A percentile compares a stretch with the other conserved stretches of the same genome.
Evolutionary conservation across 768 basidiomycete genomes (phyloP).

Genomic region (Leccinum disarticulatum): DNA sequence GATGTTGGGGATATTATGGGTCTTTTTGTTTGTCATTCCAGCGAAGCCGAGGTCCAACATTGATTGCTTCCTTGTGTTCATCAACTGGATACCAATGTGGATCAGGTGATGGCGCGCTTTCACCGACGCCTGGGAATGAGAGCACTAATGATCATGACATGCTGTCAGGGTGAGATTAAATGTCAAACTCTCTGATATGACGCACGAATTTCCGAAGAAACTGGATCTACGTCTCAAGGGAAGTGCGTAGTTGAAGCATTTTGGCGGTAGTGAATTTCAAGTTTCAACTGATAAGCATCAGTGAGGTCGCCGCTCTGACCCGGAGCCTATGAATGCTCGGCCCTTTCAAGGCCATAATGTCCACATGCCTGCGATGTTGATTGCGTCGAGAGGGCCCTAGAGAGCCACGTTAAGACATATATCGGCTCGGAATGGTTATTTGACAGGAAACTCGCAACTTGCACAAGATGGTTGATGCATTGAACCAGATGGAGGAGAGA

Average conservation of each 20-base stretch:
- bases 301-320: conserved; percentile 52
- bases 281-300: conserved; percentile 53
- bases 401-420: conserved; percentile 65
- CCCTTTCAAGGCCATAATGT: background rate
- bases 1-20: conserved; percentile 9
- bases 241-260: conserved; percentile 50
- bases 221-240: conserved; percentile 60
- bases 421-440: conserved; percentile 33
- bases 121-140: conserved; percentile 43
- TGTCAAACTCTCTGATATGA: conserved; percentile 8
- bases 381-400: conserved; percentile 69
- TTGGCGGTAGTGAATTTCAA: conserved; percentile 57
- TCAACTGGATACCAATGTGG: conserved; percentile 53
- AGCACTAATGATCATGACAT: conserved; percentile 36
- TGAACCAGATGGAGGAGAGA: background rate
- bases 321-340: conserved; percentile 46
- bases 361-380: conserved; percentile 62
- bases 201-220: conserved; percentile 50
- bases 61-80: conserved; percentile 44
- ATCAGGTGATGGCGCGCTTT: conserved; percentile 48
- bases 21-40: conserved; percentile 14
- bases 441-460: conserved; percentile 38
- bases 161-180: conserved; percentile 8
- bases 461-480: background rate
- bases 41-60: conserved; percentile 26